Base-by-base conservation (phyloP, 371 early-diverging fungal genomes). In the Parasitella parasitica region DNA sequence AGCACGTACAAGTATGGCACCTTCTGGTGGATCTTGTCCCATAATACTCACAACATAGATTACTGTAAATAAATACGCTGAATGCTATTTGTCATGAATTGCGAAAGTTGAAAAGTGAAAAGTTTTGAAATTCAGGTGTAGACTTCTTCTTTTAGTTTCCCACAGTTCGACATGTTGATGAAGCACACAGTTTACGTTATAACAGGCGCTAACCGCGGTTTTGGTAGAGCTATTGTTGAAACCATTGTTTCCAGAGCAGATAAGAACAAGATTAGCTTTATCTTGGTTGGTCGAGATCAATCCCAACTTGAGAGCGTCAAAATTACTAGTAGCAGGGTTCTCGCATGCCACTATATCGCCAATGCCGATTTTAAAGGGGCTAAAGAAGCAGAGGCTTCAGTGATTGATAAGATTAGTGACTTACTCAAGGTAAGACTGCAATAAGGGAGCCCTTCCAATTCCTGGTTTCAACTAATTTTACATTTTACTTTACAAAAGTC, bases 201-300 rank as follows among this genome's bases (percentile, higher is more conserved):
- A 61, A 92, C 93, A 15, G 96, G 96, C 20, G 94, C 93, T 12
- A 88, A 87, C 65, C 81, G 89, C 20, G 94, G 94, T 0, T 93
- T 93, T 59, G 96, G 96, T 4, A 78, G 74, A 32, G 77, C 82
- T 22, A 75, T 91, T 59, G 90, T 87, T n/a, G 67, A 56, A 41
- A 67, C 55, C 4, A 59, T 76, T 12, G 76, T 70, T 32, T 46
- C 63, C 58, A 61, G 57, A 51, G 66, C 53, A 16, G 56, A 61
- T 24, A 37, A 38, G 12, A 50, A 63, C 16, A 54, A 56, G 12
- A 72, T 78, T 2, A 75, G 75, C 16, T 51, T 89, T 24, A 63
- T 88, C 1, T 71, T 90, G 2, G 80, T 86, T 2, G 90, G 90
- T 34, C 83, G 91, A 12, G 55, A 72, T 22, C 16, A 37, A 32